Base-by-base conservation (phyloP, 2,329 filamentous ascomycete species). In the Teratosphaeria zuluensis region DNA sequence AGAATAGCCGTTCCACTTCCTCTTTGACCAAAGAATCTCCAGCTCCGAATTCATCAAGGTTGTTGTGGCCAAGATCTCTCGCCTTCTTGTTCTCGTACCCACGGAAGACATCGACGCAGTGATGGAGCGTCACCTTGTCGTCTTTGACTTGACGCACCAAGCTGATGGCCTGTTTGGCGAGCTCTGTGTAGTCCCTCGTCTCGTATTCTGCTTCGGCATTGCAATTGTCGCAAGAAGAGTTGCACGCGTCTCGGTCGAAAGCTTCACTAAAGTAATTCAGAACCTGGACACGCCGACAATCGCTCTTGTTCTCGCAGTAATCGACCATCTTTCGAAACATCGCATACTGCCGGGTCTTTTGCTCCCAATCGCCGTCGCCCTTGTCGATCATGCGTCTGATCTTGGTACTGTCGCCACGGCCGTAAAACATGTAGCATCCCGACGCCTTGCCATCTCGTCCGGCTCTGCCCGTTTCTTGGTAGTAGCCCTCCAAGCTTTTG, bases 401-500 rank as follows among this genome's bases (percentile, higher is more conserved):
- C 56, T 83, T 81, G 54, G 80, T 82, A 56, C 88, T 85, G 71
- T 99, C 94, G 60, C 78, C 81, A 68, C 90, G 95, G 52, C 84
- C 84, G 68, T 94, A 99, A 74, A 87, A 97, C 14, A 99, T 81
- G 71, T 92, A 94, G 75, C 94, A 99, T 59, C 88, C 86, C 6
- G 94, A 96, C 21, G 81, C 82, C 65, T 90, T 85, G 8, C 92
- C 92, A 72, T 99, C 94, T 71, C 94, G 84, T 6, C 94, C 94
- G 59, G 95, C 94, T 66, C 94, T 88, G 1, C 94, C 94, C 52
- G 94, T 99, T 73, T 99, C 94, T 71, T 99, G 94, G 69, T 99
- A 99, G 73, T 99, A 99, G 0, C 94, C 94, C 75, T 99, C 94
- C 57, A 99, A 77, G 67, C 90, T 96, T 74, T 99, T 97, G 1